These are phyloP conservation scores for Bryopsis sp. DNA, from an alignment of 139 green algal species.

Conservation along the genomic window DNA sequence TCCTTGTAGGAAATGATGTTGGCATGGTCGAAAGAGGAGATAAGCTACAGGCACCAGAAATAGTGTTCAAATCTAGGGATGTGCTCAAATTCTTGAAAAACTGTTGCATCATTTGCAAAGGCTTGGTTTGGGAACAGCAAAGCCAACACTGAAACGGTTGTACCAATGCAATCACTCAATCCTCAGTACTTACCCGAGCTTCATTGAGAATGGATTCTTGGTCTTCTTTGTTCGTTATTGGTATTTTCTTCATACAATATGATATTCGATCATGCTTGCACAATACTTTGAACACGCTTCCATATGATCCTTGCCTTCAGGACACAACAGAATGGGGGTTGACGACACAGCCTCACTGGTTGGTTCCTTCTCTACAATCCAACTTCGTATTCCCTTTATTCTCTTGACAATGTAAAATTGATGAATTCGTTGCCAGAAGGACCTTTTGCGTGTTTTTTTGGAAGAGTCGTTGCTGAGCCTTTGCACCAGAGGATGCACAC, in stretches of 20 bases:
- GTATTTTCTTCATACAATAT: constrained; percentile 49
- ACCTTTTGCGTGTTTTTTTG: no score
- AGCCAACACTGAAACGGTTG: not conserved
- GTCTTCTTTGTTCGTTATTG: constrained; percentile 32
- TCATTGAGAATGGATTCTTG: constrained; percentile 22
- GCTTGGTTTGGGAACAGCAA: not conserved
- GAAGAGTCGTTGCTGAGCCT: no score
- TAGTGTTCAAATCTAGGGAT: not conserved
- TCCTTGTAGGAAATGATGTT: constrained; percentile 53
- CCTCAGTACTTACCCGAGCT: not conserved
- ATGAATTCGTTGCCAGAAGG: no score
- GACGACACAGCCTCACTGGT: no score
- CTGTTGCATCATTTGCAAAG: not conserved
- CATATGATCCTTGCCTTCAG: constrained; percentile 28
- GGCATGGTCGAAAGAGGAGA: constrained; percentile 38
- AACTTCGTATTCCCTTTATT: no score
- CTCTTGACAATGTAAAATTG: no score
- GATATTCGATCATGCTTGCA: constrained; percentile 28
- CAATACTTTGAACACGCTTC: constrained; percentile 28
- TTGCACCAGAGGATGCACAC: no score
- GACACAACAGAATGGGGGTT: no score
- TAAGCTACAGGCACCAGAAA: not conserved
- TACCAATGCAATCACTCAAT: not conserved
- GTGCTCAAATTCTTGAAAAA: not conserved
- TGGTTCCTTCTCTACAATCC: no score